Evolutionary conservation across 805 yeast genomes (phyloP), one percentile per base, ranked within the genome.

Genomic region (Suhomyces tanzawaensis): DNA sequence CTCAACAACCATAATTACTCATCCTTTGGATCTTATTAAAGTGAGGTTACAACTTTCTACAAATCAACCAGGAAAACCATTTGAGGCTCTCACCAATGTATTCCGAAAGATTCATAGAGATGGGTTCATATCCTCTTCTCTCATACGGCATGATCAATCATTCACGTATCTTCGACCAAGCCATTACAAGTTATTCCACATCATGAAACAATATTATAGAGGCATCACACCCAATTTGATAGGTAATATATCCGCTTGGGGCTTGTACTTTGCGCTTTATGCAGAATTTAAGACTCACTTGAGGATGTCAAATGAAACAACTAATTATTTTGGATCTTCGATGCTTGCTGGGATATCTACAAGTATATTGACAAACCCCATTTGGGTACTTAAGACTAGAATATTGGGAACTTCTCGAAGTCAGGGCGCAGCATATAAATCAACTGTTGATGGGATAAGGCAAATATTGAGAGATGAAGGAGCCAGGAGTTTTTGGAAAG

Each of bases 381-480:
- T 91, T 8, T 91, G 99, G 99, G 96, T 93, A 1, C 58, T 93
- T 14, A 93, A 93, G 60, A 93, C 99, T 0, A 71, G 98, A 44
- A 82, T 91, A 47, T 71, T 90, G 51, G 79, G 89, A 14, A 75
- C 77, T 2, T 61, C 75, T 2, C 60, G 64, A 26, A 42, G 43
- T 1, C 48, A 64, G 0, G 66, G 69, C 0, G 72, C 72, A 12
- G 81, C 86, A 0, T 87, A 88, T 52, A 58, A 59, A 7, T 77
- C 87, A 0, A 60, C 81, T 5, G 8, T 52, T 14, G 77, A 79
- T 42, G 95, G 95, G 1, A 51, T 79, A 0, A 39, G 40, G 4
- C 56, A 69, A 17, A 73, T 87, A 11, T 44, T 67, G 11, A 49
- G 47, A 19, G 64, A 68, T 1, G 88, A 85, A 49, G 93, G 95